Base-by-base conservation (phyloP, 83 land plant species). In the Picea abies region DNA sequence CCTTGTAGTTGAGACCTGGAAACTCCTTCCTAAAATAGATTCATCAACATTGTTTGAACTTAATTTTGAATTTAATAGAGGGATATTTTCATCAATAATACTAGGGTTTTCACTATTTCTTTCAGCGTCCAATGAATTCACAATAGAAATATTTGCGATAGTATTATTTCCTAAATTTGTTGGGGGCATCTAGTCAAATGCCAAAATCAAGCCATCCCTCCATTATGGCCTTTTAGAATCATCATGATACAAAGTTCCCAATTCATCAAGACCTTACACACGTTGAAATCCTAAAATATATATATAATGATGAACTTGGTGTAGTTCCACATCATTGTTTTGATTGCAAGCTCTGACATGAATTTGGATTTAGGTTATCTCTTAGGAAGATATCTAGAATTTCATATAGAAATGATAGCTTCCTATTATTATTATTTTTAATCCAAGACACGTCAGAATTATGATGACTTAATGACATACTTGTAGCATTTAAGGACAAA, bases 271-370 rank as follows among this genome's bases (percentile, higher is more conserved):
- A 44, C 47, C 0, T 44, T 3, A 35, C 37, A 35, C 37, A 35
- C 37, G 2, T 17, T 35, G 49, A 71, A 71, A 72, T 16, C 37
- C 37, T 35, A 35, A 37, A 4, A 29, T 29, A 37, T 1, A 39
- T 23, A 47, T 75, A 16, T 23, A 26, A 75, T 23, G 22, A 60
- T 49, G 78, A 49, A 20, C 78, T 75, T 44, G 17, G 32, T 11
- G 60, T 11, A 47, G 60, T 44, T 47, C 60, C 78, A 47, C 0
- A 44, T n/a, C 3, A 29, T n/a, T 75, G 60, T n/a, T 75, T 12
- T 75, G 60, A 58, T 75, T 49, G 78, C 5, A 47, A 75, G 14
- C 58, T 75, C 29, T 75, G 60, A 22, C 78, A 56, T 47, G 39
- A 56, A 47, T 58, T 47, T 75, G 12, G 9, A 47, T 47, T 75